These are phyloP conservation scores for Neocatenulostroma microsporum DNA, from an alignment of 2,329 filamentous ascomycete genomes.

Conservation along the genomic window DNA sequence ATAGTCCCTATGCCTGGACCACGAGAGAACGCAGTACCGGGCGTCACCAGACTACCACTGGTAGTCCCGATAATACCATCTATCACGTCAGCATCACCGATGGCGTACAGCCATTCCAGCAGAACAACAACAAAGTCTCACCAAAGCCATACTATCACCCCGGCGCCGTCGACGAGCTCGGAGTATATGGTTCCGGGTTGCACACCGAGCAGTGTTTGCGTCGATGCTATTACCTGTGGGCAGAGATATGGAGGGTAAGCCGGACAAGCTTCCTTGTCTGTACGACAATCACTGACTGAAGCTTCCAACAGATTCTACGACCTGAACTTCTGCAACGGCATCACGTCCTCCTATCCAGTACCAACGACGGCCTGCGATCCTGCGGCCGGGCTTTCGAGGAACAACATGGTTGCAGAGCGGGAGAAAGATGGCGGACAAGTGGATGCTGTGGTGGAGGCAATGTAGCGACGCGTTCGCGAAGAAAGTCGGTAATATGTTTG, in stretches of 20 bases:
- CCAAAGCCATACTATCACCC: neutral
- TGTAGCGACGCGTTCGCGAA: no score
- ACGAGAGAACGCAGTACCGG: neutral
- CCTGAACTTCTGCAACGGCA: slow-evolving; percentile 10
- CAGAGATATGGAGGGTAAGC: slow-evolving; percentile 10
- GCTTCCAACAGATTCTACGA: slow-evolving; percentile 8
- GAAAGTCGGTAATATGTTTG: no score
- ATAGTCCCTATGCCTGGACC: slow-evolving; percentile 1
- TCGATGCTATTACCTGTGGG: slow-evolving; percentile 9
- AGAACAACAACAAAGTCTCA: neutral
- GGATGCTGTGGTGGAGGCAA: neutral
- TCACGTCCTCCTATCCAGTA: slow-evolving; percentile 7
- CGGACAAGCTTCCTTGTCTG: no score
- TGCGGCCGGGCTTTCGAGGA: neutral
- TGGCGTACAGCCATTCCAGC: neutral
- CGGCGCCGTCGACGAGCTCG: neutral
- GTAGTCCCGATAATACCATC: neutral
- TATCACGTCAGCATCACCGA: neutral
- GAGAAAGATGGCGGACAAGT: neutral
- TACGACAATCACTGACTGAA: neutral
- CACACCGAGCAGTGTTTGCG: slow-evolving; percentile 5
- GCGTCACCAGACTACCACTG: neutral
- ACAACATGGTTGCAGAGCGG: neutral
- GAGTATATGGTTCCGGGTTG: neutral
- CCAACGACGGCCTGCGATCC: slow-evolving; percentile 5